Evolutionary conservation across 2,329 filamentous ascomycete species (phyloP).

Genomic region (Diaporthe sp.): DNA sequence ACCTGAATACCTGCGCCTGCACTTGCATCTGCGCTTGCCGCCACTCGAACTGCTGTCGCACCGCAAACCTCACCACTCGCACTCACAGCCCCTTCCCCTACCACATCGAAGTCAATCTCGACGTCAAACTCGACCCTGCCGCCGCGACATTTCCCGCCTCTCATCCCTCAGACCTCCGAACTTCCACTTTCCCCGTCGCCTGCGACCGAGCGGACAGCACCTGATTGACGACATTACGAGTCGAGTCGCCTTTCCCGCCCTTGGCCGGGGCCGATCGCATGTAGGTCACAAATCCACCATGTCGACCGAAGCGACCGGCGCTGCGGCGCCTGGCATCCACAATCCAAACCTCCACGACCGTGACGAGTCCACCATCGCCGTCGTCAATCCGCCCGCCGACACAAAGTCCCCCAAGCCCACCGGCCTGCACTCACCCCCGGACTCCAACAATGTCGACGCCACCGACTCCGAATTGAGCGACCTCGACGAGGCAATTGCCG

Average conservation of each 20-base stretch:
- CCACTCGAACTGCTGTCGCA: constrained; percentile 19
- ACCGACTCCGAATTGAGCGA: constrained; percentile 76
- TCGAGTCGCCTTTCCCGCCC: constrained; percentile 32
- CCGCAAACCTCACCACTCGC: constrained; percentile 18
- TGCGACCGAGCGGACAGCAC: constrained; percentile 29
- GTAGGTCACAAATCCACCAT: constrained; percentile 61
- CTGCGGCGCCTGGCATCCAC: constrained; percentile 58
- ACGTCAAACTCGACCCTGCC: constrained; percentile 31
- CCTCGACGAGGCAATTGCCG: constrained; percentile 68
- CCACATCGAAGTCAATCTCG: constrained; percentile 30
- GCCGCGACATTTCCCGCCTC: neutral
- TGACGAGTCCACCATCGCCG: constrained; percentile 47
- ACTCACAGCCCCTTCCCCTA: constrained; percentile 15
- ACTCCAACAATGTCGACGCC: constrained; percentile 73
- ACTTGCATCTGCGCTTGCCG: constrained; percentile 16
- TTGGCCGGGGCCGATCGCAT: constrained; percentile 54
- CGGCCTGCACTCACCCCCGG: constrained; percentile 74
- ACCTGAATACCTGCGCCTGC: neutral
- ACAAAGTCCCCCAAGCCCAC: constrained; percentile 57
- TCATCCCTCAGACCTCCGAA: neutral
- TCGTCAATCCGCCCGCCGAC: constrained; percentile 44
- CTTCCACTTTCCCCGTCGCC: neutral
- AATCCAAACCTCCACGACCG: constrained; percentile 47
- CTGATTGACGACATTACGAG: constrained; percentile 30
- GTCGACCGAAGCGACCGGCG: constrained; percentile 70